These are phyloP conservation scores for Penicillium brasilianum DNA, from an alignment of 2,329 filamentous ascomycete species.

Conservation along the genomic window DNA sequence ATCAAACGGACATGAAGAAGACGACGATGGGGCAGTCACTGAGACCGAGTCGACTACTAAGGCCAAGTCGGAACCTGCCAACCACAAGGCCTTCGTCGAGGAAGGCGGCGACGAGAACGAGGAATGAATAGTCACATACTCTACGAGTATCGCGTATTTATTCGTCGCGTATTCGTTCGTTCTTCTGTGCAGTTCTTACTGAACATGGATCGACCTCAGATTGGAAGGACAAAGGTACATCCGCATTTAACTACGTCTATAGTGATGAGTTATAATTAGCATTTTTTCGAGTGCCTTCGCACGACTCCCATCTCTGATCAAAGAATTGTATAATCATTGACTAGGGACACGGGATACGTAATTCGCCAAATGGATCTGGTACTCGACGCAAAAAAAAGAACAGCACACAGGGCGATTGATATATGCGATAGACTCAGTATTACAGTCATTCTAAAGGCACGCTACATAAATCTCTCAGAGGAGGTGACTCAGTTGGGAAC, in stretches of 20 bases:
- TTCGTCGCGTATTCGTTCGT: no score
- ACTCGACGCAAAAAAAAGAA: no score
- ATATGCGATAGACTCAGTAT: no score
- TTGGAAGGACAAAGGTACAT: neutral
- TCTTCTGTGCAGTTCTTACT: neutral
- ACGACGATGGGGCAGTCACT: conserved; percentile 23
- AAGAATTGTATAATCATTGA: no score
- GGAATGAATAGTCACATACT: neutral
- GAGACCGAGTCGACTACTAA: conserved; percentile 24
- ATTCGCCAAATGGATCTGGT: no score
- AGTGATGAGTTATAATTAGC: neutral
- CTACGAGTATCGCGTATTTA: neutral
- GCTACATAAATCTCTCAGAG: neutral
- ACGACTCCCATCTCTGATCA: no score
- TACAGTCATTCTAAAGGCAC: no score
- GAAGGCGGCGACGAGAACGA: conserved; percentile 16
- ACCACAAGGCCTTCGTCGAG: conserved; percentile 22
- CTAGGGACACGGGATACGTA: no score
- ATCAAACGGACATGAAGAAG: conserved; percentile 4
- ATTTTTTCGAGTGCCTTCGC: neutral
- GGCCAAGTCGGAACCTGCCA: conserved; percentile 12
- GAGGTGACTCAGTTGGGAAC: neutral
- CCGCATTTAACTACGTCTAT: neutral
- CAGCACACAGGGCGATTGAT: no score
- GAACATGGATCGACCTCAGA: neutral